phyloP scores from a whole-genome alignment of 2,329 filamentous ascomycete species.

The Monilinia aucupariae region DNA sequence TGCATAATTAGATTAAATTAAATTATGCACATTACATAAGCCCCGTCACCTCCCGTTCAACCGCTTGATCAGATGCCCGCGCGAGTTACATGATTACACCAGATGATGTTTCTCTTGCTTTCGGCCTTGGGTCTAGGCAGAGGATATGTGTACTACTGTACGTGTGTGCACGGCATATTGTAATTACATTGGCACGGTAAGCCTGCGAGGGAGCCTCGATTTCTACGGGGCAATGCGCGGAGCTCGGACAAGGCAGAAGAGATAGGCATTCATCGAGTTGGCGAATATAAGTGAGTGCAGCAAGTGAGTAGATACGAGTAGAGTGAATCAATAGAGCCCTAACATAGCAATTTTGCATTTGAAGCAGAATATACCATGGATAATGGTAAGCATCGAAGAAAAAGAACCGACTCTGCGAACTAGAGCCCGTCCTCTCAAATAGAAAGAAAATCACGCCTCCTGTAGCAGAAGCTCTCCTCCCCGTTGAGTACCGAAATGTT shows the following conservation, averaged over 20 bases:
- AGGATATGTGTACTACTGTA: neutral
- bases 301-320: neutral
- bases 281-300: neutral
- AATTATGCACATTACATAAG: neutral
- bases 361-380: conserved; percentile 1
- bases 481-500: conserved; percentile 6
- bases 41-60: neutral
- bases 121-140: neutral
- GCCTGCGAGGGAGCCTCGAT: neutral
- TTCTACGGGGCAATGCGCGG: neutral
- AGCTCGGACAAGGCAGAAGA: neutral
- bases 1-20: too few species aligned
- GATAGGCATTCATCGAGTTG: neutral
- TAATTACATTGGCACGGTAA: neutral
- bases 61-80: neutral
- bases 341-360: neutral
- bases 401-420: neutral
- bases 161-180: neutral
- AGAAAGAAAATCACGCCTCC: neutral
- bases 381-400: neutral
- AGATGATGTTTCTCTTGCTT: neutral
- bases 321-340: conserved; percentile 4
- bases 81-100: neutral
- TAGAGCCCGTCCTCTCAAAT: neutral
- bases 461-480: neutral